Evolutionary conservation across 2,329 filamentous ascomycete species (phyloP).

Genomic region (Ophiostoma piceae): DNA sequence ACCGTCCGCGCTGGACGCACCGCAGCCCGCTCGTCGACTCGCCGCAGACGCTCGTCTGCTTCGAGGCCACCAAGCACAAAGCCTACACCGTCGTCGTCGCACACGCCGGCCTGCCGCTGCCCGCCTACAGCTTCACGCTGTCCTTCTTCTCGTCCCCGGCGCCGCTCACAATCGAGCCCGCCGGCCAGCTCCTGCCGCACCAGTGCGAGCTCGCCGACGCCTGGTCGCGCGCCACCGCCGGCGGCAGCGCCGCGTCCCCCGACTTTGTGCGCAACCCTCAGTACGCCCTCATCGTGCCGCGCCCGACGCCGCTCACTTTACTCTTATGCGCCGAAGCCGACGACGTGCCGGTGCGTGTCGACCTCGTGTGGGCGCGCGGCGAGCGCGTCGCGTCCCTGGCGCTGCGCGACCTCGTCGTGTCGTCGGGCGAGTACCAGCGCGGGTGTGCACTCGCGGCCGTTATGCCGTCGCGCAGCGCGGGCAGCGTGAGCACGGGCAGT

Average conservation of each 20-base stretch:
- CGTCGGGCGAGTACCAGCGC: conserved; percentile 83
- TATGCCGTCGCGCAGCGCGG: conserved; percentile 31
- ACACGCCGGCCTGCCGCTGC: conserved; percentile 69
- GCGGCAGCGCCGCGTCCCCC: conserved; percentile 72
- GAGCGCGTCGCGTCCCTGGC: conserved; percentile 65
- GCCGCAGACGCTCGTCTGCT: conserved; percentile 78
- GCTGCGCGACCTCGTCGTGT: conserved; percentile 70
- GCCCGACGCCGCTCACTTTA: conserved; percentile 60
- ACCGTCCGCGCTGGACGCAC: conserved; percentile 52
- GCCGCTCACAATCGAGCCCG: conserved; percentile 54
- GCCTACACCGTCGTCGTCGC: conserved; percentile 52
- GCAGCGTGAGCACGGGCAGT: conserved; percentile 18
- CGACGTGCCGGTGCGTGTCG: conserved; percentile 75
- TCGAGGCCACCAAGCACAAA: conserved; percentile 48
- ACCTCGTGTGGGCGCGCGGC: conserved; percentile 66
- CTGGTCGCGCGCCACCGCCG: conserved; percentile 77
- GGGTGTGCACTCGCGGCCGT: conserved; percentile 66
- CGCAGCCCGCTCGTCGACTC: conserved; percentile 88
- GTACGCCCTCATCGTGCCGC: conserved; percentile 60
- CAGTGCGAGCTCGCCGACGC: conserved; percentile 55
- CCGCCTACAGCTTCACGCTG: conserved; percentile 77
- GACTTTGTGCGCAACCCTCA: conserved; percentile 85
- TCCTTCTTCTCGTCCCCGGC: conserved; percentile 75
- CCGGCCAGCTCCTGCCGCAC: conserved; percentile 54
- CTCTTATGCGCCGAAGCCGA: conserved; percentile 63